phyloP scores from a whole-genome alignment of 257 asterid species.

The Handroanthus guayacan region DNA sequence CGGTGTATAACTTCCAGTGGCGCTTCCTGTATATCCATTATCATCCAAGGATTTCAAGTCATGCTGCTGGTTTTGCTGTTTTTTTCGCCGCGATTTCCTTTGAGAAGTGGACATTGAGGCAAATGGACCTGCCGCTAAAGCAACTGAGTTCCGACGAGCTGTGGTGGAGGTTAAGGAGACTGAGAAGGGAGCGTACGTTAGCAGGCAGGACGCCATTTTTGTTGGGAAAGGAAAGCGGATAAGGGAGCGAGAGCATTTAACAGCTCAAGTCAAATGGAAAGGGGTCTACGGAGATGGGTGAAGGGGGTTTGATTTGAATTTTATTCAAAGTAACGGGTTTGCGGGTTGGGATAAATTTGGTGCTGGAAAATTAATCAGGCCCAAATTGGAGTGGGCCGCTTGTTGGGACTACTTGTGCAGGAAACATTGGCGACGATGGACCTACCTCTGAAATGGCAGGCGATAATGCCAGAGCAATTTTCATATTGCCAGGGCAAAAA shows the following conservation, averaged over 20 bases:
- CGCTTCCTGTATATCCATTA: conserved; percentile 44
- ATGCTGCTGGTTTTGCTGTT: conserved; percentile 51
- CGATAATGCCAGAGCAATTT: no score
- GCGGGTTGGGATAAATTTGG: conserved; percentile 1
- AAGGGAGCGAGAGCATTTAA: conserved; percentile 39
- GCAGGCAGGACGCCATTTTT: conserved; percentile 54
- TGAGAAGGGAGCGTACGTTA: conserved; percentile 51
- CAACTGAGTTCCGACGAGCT: conserved; percentile 46
- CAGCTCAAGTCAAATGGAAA: conserved; percentile 29
- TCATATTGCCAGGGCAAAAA: no score
- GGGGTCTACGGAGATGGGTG: conserved; percentile 47
- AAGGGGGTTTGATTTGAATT: conserved; percentile 34
- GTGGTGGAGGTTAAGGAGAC: conserved; percentile 47
- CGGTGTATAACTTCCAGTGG: conserved; percentile 51
- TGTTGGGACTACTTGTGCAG: background rate
- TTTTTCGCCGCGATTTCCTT: conserved; percentile 70
- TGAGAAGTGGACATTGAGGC: conserved; percentile 59
- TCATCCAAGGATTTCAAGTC: conserved; percentile 56
- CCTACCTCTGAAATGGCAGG: background rate
- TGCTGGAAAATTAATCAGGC: background rate
- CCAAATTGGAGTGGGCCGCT: background rate
- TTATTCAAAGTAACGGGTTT: background rate
- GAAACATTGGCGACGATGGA: background rate
- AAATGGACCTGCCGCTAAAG: conserved; percentile 38
- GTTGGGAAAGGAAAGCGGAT: conserved; percentile 42